Percentiles rank a stretch among this genome's conserved stretches.
Conservation (phyloP, 371 early-diverging fungal genomes). For the Haplosporangium sp. region DNA sequence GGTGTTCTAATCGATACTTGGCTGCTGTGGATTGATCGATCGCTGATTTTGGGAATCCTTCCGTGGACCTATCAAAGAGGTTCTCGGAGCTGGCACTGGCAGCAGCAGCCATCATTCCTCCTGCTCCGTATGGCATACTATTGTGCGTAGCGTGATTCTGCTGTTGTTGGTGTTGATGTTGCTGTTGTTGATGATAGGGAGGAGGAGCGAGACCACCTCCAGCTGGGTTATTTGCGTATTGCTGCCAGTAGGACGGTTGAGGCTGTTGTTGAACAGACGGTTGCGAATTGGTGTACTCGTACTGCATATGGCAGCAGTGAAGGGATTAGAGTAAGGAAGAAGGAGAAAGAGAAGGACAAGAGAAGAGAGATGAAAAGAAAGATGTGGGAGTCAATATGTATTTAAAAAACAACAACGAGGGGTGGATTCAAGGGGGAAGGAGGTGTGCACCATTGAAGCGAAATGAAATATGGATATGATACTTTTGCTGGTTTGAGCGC, state of each 20-base stretch:
- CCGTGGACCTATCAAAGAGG: conserved; percentile 64
- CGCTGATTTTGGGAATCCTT: conserved; percentile 77
- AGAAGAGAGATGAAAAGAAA: background rate
- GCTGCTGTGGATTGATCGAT: conserved; percentile 89
- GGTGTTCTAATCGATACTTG: conserved; percentile 88
- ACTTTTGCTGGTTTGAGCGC: no score
- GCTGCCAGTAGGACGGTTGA: background rate
- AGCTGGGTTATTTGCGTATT: no score
- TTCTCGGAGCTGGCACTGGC: conserved; percentile 36
- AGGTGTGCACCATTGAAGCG: no score
- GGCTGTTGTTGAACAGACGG: conserved; percentile 20
- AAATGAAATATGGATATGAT: no score
- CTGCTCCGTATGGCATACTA: conserved; percentile 25
- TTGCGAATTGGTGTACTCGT: conserved; percentile 13
- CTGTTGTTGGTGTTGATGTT: conserved; percentile 10
- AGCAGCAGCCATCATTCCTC: conserved; percentile 12
- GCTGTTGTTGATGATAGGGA: conserved; percentile 8
- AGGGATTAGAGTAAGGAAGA: conserved; percentile 1
- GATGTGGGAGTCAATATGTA: background rate
- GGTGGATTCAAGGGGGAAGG: no score
- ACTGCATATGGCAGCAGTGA: conserved; percentile 14
- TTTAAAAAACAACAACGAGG: background rate
- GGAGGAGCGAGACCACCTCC: background rate
- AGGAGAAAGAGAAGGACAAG: background rate
- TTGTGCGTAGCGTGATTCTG: conserved; percentile 1